Evolutionary conservation across 139 green algal genomes (phyloP).

Genomic region (Haematococcus sp.): DNA sequence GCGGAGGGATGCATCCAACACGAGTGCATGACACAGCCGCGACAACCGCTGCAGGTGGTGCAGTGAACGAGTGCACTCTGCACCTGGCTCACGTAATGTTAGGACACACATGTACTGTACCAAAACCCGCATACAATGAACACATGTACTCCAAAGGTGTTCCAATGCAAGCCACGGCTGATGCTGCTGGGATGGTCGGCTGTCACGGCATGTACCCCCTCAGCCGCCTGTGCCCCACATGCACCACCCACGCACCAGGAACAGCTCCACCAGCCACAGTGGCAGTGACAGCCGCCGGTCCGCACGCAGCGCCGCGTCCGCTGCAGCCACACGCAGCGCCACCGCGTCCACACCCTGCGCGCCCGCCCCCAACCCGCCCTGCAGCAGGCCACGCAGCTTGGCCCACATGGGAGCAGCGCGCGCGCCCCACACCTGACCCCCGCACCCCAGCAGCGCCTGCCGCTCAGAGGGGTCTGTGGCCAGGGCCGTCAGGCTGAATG

Average conservation of each 20-base stretch:
- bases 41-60: too few species aligned
- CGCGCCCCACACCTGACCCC: slow-evolving; percentile 12
- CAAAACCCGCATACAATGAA: too few species aligned
- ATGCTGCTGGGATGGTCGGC: too few species aligned
- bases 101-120: too few species aligned
- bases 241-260: slow-evolving; percentile 23
- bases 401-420: slow-evolving; percentile 24
- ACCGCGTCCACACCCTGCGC: background rate
- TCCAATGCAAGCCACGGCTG: too few species aligned
- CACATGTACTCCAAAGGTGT: too few species aligned
- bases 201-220: too few species aligned
- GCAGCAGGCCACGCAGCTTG: slow-evolving; percentile 20
- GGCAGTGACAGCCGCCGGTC: slow-evolving; percentile 27
- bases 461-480: slow-evolving; percentile 3
- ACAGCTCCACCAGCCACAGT: slow-evolving; percentile 32
- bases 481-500: background rate
- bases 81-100: too few species aligned
- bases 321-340: slow-evolving; percentile 22
- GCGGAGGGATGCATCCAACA: too few species aligned
- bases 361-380: background rate
- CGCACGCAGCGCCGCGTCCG: slow-evolving; percentile 21
- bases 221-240: too few species aligned
- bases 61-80: too few species aligned
- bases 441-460: slow-evolving; percentile 3
- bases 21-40: too few species aligned